phyloP scores from a whole-genome alignment of 2,329 filamentous ascomycete species.

The Botrytis medusae region DNA sequence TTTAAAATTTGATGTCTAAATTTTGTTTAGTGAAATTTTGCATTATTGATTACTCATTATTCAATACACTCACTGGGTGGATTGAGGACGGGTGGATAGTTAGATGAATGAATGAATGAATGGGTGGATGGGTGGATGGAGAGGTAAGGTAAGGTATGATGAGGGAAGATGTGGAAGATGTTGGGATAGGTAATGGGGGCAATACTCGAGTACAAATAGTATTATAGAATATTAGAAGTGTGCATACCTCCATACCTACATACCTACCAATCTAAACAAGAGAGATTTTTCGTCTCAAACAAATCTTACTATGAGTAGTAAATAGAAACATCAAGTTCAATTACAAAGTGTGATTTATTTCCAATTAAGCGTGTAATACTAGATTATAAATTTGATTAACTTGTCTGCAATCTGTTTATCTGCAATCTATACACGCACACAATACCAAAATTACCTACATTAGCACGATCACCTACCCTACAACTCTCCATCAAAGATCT shows the following conservation, averaged over 20 bases:
- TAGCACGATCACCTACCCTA: not conserved
- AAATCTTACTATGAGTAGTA: not conserved
- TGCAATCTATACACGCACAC: not conserved
- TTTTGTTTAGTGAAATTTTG: no score
- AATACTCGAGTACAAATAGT: no score
- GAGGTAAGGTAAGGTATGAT: no score
- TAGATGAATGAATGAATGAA: not conserved
- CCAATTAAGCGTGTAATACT: not conserved
- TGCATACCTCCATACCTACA: no score
- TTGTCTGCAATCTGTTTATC: not conserved
- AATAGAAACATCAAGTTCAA: not conserved
- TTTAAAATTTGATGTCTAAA: no score
- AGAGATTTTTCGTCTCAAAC: not conserved
- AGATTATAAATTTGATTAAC: not conserved
- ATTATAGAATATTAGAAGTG: no score
- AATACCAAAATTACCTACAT: not conserved
- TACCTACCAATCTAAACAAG: not conserved
- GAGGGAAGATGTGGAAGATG: not conserved
- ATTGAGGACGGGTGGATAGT: no score
- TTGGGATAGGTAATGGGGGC: not conserved
- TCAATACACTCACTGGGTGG: no score
- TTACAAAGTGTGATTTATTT: no score
- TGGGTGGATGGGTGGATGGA: no score
- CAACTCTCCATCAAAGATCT: conserved; percentile 22
- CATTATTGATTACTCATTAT: no score